These are phyloP conservation scores for Phytophthora cryptogea DNA, from an alignment of 352 stramenopile species.

Conservation along the genomic window DNA sequence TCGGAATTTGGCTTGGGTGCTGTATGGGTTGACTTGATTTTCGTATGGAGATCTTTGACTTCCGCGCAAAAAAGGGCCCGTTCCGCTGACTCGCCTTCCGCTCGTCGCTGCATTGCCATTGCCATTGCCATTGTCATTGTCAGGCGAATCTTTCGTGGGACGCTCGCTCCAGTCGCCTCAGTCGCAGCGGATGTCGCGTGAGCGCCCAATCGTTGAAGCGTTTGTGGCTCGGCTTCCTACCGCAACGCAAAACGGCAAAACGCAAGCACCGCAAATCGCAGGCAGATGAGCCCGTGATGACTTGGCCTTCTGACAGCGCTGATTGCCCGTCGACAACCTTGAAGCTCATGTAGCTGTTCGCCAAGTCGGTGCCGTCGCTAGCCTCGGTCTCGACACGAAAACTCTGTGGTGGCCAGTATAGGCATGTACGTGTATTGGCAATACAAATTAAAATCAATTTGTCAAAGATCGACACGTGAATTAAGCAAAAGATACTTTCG, in stretches of 20 bases:
- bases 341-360: slow-evolving; percentile 18
- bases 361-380: slow-evolving; percentile 7
- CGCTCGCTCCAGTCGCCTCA: neutral
- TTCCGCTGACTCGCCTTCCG: neutral
- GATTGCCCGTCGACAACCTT: neutral
- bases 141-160: neutral
- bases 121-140: neutral
- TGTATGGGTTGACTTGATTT: slow-evolving; percentile 15
- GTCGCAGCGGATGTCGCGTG: neutral
- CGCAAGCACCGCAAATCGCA: slow-evolving; percentile 7
- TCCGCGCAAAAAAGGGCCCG: slow-evolving; percentile 10
- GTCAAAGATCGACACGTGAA: neutral
- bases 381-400: neutral
- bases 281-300: slow-evolving; percentile 6
- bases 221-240: neutral
- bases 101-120: too few species aligned
- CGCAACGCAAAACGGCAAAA: neutral
- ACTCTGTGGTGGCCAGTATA: too few species aligned
- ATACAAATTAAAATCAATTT: neutral
- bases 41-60: slow-evolving; percentile 19
- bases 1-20: slow-evolving; percentile 8
- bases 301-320: neutral
- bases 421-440: too few species aligned
- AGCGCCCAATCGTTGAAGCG: slow-evolving; percentile 16
- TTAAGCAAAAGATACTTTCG: slow-evolving; percentile 25